Percentiles rank a stretch among this genome's conserved stretches.
These are phyloP conservation scores for Solanum appendiculatum DNA, from an alignment of 257 asterid genomes.

Conservation along the genomic window DNA sequence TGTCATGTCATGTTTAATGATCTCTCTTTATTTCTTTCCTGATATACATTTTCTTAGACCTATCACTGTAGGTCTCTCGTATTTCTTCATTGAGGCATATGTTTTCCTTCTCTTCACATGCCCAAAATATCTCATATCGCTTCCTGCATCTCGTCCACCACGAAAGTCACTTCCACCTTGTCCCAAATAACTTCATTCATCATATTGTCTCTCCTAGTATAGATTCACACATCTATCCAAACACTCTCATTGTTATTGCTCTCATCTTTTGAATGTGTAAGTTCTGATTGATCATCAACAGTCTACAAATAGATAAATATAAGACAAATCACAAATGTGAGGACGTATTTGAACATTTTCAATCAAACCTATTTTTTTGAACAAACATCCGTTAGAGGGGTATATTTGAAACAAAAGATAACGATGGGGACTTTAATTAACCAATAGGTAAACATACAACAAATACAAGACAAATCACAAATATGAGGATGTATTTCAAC, in stretches of 20 bases:
- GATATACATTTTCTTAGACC: not conserved
- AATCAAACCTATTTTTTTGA: not conserved
- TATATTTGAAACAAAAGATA: too few relatives aligned
- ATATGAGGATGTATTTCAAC: not conserved
- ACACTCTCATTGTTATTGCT: not conserved
- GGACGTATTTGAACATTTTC: not conserved
- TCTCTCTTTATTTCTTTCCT: not conserved
- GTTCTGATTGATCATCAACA: not conserved
- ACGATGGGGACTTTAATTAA: too few relatives aligned
- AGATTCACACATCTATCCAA: not conserved
- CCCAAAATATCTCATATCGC: not conserved
- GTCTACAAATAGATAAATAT: not conserved
- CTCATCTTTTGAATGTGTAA: not conserved
- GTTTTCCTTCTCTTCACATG: not conserved
- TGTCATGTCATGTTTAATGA: not conserved
- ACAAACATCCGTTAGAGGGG: too few relatives aligned
- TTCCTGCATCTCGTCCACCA: not conserved
- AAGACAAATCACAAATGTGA: not conserved
- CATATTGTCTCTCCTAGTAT: not conserved
- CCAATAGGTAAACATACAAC: too few relatives aligned
- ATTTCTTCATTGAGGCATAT: not conserved
- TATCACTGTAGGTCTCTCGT: fast-evolving
- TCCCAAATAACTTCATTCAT: not conserved
- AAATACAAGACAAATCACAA: not conserved
- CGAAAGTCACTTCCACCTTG: too few relatives aligned